A percentile compares a stretch with the other conserved stretches of the same genome.
Conservation (phyloP, 2,329 filamentous ascomycete genomes). For the Alternaria incomplexa region DNA sequence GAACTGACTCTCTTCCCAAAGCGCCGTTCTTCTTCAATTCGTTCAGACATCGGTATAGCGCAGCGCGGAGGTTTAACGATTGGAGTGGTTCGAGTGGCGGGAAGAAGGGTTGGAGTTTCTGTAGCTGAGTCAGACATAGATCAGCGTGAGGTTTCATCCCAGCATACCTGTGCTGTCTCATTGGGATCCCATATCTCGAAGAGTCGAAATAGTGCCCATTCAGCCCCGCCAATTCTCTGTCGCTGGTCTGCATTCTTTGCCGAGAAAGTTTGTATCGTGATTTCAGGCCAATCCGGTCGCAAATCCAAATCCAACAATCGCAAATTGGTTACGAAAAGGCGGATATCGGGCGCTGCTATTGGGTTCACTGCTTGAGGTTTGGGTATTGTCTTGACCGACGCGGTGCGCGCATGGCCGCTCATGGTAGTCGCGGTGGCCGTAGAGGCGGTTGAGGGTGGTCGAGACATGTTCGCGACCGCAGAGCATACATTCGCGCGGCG, state of each 20-base stretch:
- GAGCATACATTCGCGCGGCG: background rate
- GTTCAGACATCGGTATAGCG: constrained; percentile 80
- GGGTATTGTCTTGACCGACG: constrained; percentile 42
- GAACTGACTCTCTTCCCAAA: constrained; percentile 76
- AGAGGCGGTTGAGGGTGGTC: constrained; percentile 31
- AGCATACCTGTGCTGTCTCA: constrained; percentile 71
- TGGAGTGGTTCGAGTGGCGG: constrained; percentile 89
- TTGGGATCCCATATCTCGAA: constrained; percentile 83
- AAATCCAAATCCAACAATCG: constrained; percentile 81
- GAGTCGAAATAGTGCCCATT: constrained; percentile 90
- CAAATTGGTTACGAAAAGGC: constrained; percentile 80
- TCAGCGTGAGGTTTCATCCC: background rate
- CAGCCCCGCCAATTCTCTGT: constrained; percentile 78
- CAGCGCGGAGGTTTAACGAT: constrained; percentile 86
- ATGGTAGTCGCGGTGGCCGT: constrained; percentile 22
- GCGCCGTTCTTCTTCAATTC: constrained; percentile 86
- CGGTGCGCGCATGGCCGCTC: constrained; percentile 31
- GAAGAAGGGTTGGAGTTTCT: constrained; percentile 91
- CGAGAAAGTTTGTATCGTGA: constrained; percentile 73
- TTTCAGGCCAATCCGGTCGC: constrained; percentile 78
- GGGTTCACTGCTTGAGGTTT: constrained; percentile 29
- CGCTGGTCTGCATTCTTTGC: constrained; percentile 77
- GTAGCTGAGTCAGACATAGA: background rate
- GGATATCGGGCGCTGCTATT: constrained; percentile 35
- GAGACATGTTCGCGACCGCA: constrained; percentile 31